Conservation (phyloP, 2,329 filamentous ascomycete species). For the Cadophora malorum region DNA sequence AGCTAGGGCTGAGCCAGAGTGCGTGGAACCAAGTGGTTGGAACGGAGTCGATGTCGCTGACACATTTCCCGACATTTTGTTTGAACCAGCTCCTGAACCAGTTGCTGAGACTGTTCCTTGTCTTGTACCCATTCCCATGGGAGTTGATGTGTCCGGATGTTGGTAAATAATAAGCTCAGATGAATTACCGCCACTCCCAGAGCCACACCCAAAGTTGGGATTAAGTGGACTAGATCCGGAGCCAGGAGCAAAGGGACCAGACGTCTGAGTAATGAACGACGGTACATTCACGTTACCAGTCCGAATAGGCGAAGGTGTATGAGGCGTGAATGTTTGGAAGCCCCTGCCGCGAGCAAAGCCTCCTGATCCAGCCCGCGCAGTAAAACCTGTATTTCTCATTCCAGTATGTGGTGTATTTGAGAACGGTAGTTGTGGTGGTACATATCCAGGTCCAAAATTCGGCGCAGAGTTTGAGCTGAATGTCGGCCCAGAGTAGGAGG, state of each 20-base stretch:
- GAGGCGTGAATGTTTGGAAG: not conserved
- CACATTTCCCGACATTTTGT: not conserved
- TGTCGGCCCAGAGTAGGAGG: not conserved
- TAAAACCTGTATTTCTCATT: not conserved
- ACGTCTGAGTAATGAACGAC: not conserved
- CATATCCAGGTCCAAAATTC: not conserved
- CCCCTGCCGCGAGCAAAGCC: not conserved
- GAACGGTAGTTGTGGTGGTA: not conserved
- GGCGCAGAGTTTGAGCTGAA: too few relatives aligned
- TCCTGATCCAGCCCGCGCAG: not conserved
- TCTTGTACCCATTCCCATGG: not conserved
- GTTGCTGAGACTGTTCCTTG: not conserved
- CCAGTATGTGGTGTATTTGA: not conserved
- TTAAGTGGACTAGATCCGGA: not conserved
- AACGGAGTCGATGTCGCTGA: not conserved
- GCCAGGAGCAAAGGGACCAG: not conserved
- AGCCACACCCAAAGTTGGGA: not conserved
- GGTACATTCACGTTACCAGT: not conserved
- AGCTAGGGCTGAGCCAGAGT: not conserved
- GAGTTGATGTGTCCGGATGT: not conserved
- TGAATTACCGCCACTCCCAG: not conserved
- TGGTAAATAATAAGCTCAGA: not conserved
- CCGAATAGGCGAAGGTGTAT: not conserved
- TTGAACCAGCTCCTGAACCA: not conserved
- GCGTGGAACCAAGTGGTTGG: not conserved